A percentile compares a stretch with the other conserved stretches of the same genome.
Conservation (phyloP, 768 basidiomycete genomes). For the Tricholoma hemisulphureum region DNA sequence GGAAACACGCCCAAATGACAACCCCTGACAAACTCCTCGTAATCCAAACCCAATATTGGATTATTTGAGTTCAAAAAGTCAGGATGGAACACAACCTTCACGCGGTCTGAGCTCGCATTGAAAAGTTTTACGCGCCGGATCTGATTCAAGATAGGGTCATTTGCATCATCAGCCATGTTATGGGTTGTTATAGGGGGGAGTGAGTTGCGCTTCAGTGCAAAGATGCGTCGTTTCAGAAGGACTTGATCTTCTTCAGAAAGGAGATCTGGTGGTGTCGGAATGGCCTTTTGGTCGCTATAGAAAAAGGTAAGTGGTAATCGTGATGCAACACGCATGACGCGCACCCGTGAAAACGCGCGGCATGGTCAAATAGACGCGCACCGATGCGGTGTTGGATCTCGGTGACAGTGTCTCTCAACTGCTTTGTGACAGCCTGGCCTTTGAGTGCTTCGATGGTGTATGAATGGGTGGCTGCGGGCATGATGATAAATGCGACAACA, state of each 20-base stretch:
- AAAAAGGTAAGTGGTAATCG: background rate
- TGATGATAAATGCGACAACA: slow-evolving; percentile 97
- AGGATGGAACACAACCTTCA: slow-evolving; percentile 97
- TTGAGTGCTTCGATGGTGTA: slow-evolving; percentile 98
- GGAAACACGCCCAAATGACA: slow-evolving; percentile 99
- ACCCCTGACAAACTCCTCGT: slow-evolving; percentile 98
- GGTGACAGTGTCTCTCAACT: slow-evolving; percentile 91
- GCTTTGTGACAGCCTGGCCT: slow-evolving; percentile 94
- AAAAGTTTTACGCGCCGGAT: slow-evolving; percentile 92
- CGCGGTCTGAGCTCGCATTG: slow-evolving; percentile 84
- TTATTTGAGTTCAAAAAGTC: slow-evolving; percentile 98
- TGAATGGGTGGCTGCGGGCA: slow-evolving; percentile 94
- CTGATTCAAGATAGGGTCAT: slow-evolving; percentile 92
- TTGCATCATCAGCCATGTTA: slow-evolving; percentile 94
- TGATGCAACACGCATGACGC: slow-evolving; percentile 20
- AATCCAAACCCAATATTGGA: slow-evolving; percentile 94
- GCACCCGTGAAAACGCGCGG: slow-evolving; percentile 88
- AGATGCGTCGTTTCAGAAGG: slow-evolving; percentile 91
- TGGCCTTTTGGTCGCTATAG: slow-evolving; percentile 51
- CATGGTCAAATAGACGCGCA: slow-evolving; percentile 88
- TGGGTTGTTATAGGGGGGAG: slow-evolving; percentile 98
- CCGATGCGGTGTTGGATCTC: slow-evolving; percentile 95
- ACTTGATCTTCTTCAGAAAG: slow-evolving; percentile 92
- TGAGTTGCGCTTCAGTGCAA: slow-evolving; percentile 91
- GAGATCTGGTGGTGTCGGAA: slow-evolving; percentile 63